Conservation (phyloP, 1,284 basidiomycete species). For the Mycena sp. region DNA sequence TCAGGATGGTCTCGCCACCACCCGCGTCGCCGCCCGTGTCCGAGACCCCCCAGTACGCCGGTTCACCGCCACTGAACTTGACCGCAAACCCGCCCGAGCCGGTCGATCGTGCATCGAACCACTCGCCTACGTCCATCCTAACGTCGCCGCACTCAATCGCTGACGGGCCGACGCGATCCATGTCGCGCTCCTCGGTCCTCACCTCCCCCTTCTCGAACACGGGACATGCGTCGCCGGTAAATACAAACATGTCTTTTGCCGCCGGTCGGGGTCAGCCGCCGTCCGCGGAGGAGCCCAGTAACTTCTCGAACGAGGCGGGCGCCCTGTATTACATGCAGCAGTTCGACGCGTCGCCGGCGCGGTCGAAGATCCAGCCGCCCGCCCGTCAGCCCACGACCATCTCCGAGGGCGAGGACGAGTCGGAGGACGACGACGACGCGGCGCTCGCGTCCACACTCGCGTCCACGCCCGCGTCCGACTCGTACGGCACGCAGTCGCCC, state of each 20-base stretch:
- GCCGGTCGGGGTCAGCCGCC: neutral
- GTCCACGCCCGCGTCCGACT: slow-evolving; percentile 11
- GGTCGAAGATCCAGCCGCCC: slow-evolving; percentile 31
- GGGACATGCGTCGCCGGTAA: slow-evolving; percentile 8
- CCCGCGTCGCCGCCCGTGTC: neutral
- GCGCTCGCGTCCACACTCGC: slow-evolving; percentile 29
- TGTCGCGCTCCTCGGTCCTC: slow-evolving; percentile 48
- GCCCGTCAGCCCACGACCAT: slow-evolving; percentile 54
- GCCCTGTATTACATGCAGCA: slow-evolving; percentile 78
- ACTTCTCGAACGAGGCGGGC: slow-evolving; percentile 64
- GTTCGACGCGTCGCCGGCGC: slow-evolving; percentile 47
- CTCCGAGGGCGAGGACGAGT: slow-evolving; percentile 41
- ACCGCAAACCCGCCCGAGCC: slow-evolving; percentile 11
- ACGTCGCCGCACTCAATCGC: slow-evolving; percentile 33
- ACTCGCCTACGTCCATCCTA: slow-evolving; percentile 28
- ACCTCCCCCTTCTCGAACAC: slow-evolving; percentile 54
- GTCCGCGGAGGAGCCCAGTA: slow-evolving; percentile 41
- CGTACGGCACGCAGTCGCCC: slow-evolving; percentile 27
- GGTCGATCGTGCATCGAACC: slow-evolving; percentile 24
- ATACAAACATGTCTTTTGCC: neutral
- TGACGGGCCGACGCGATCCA: slow-evolving; percentile 1
- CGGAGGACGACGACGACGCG: slow-evolving; percentile 35
- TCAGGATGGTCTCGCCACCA: slow-evolving; percentile 19
- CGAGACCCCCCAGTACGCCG: neutral
- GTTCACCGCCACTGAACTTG: neutral